A percentile compares a stretch with the other conserved stretches of the same genome.
Evolutionary conservation across 345 rosid genomes (phyloP).

Genomic region (Lepidium sativum): DNA sequence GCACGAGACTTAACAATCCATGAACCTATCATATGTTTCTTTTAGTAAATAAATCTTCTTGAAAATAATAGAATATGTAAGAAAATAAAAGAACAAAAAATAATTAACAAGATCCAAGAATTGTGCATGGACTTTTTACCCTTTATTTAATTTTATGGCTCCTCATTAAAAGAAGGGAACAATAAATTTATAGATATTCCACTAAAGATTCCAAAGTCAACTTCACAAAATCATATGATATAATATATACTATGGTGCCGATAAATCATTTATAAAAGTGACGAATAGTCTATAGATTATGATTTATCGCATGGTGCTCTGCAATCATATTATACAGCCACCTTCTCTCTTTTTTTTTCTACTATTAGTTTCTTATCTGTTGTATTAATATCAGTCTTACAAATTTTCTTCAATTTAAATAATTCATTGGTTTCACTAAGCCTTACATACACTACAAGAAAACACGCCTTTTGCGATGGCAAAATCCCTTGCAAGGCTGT

Average conservation of each 20-base stretch:
- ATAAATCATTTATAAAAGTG: conserved; percentile 7
- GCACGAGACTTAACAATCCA: conserved; percentile 10
- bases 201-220: conserved; percentile 25
- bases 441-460: too few species aligned
- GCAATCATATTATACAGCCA: conserved; percentile 16
- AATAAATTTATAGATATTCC: conserved; percentile 16
- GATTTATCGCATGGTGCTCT: conserved; percentile 24
- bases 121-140: conserved; percentile 16
- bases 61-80: background rate
- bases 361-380: too few species aligned
- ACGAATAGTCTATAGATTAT: conserved; percentile 4
- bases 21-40: background rate
- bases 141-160: conserved; percentile 27
- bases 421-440: too few species aligned
- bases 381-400: too few species aligned
- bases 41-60: background rate
- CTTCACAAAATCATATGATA: conserved; percentile 14
- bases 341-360: background rate
- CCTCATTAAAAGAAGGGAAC: conserved; percentile 14
- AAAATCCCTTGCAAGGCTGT: too few species aligned
- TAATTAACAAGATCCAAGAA: conserved; percentile 19
- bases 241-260: conserved; percentile 11
- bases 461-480: too few species aligned
- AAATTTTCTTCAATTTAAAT: too few species aligned
- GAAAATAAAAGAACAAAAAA: background rate